Conservation (phyloP, 2,329 filamentous ascomycete genomes). For the Alternaria arbusti region DNA sequence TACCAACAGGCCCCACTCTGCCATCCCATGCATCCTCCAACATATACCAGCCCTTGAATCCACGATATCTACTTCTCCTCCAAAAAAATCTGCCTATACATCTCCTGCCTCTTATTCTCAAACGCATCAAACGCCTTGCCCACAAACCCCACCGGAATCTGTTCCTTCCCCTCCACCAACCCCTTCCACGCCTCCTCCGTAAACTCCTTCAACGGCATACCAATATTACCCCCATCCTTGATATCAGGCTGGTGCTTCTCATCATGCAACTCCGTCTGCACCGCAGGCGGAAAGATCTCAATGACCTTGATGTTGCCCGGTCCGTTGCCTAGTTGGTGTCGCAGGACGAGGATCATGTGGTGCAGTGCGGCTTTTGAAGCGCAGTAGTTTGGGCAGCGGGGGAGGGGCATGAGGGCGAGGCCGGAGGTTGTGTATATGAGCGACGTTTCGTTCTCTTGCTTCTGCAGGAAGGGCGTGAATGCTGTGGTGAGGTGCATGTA, state of each 20-base stretch:
- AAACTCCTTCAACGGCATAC: slow-evolving; percentile 62
- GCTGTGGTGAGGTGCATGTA: slow-evolving; percentile 58
- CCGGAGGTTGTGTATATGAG: slow-evolving; percentile 59
- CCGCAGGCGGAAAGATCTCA: slow-evolving; percentile 62
- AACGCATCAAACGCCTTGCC: slow-evolving; percentile 53
- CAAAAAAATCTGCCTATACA: slow-evolving; percentile 29
- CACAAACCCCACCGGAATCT: slow-evolving; percentile 58
- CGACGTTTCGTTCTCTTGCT: slow-evolving; percentile 51
- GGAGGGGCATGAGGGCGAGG: slow-evolving; percentile 58
- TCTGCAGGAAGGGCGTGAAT: slow-evolving; percentile 58
- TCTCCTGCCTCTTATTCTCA: slow-evolving; percentile 57
- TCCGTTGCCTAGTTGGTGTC: slow-evolving; percentile 57
- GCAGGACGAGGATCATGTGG: slow-evolving; percentile 59
- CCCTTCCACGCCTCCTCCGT: slow-evolving; percentile 57
- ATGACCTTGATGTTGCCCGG: slow-evolving; percentile 59
- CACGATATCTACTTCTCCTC: not conserved
- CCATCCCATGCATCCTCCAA: not conserved
- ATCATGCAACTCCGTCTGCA: slow-evolving; percentile 65
- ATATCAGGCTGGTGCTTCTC: slow-evolving; percentile 62
- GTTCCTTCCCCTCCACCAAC: slow-evolving; percentile 56
- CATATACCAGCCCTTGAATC: too few relatives aligned
- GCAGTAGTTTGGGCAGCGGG: slow-evolving; percentile 59
- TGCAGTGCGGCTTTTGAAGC: slow-evolving; percentile 64
- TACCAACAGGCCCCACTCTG: not conserved
- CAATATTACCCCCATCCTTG: slow-evolving; percentile 57